Conservation (phyloP, 108 stramenopile genomes). For the Stephanodiscus triporus region DNA sequence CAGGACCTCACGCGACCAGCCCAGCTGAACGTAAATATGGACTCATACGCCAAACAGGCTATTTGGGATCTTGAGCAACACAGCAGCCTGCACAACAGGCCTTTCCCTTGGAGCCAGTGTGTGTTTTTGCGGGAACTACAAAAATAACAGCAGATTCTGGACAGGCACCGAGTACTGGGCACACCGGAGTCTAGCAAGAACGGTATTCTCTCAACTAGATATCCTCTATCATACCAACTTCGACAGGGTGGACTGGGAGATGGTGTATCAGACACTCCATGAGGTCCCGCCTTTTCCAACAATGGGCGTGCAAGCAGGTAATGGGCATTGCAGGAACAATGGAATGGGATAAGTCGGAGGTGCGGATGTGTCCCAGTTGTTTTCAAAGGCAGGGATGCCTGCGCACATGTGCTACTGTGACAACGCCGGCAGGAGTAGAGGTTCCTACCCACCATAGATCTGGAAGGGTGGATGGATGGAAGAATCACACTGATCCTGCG, state of each 20-base stretch:
- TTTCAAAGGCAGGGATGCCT: not conserved
- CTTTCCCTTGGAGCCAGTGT: slow-evolving; percentile 24
- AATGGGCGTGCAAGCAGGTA: slow-evolving; percentile 21
- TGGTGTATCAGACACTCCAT: not conserved
- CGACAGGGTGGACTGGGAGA: slow-evolving; percentile 9
- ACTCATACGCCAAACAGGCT: not conserved
- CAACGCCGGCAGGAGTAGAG: not conserved
- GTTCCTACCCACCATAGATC: not conserved
- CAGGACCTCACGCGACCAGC: not conserved
- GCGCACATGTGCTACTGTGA: slow-evolving; percentile 14
- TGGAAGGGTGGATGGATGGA: slow-evolving; percentile 6
- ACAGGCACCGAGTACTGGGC: not conserved
- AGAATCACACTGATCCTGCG: not conserved
- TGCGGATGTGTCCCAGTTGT: slow-evolving; percentile 11
- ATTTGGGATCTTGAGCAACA: not conserved
- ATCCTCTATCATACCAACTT: not conserved
- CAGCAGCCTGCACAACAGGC: slow-evolving; percentile 2
- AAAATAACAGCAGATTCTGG: slow-evolving; percentile 24
- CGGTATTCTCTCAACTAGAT: not conserved
- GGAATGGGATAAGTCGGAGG: not conserved
- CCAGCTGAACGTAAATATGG: slow-evolving; percentile 16
- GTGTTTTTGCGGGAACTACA: slow-evolving; percentile 1
- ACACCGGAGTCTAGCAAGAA: not conserved
- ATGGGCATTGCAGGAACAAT: slow-evolving; percentile 13
- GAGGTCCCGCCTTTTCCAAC: slow-evolving; percentile 6